phyloP scores from a whole-genome alignment of 495 filamentous ascomycete species.

The Penicillium coprophilum region DNA sequence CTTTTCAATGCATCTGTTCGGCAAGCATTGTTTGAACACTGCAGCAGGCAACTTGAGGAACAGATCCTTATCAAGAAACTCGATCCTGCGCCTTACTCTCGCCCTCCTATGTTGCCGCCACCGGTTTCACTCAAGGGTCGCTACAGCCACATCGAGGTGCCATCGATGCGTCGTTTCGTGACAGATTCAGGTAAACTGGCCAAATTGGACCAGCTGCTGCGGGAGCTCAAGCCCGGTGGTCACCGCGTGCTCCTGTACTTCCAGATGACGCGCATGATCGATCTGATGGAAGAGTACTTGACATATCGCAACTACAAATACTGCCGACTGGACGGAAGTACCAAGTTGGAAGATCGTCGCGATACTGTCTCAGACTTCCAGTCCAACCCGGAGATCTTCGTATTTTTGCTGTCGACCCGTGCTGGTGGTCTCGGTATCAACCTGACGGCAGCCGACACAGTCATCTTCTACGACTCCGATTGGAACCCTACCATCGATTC shows the following conservation, averaged over 20 bases:
- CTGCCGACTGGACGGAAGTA: constrained; percentile 92
- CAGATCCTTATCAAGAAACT: constrained; percentile 69
- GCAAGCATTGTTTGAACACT: constrained; percentile 65
- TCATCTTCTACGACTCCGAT: constrained; percentile 99
- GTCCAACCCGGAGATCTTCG: constrained; percentile 84
- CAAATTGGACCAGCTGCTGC: constrained; percentile 83
- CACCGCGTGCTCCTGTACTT: constrained; percentile 99
- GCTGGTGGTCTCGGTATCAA: constrained; percentile 98
- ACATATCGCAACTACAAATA: constrained; percentile 99
- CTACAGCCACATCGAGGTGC: constrained; percentile 88
- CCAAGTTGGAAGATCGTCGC: constrained; percentile 95
- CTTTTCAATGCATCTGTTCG: constrained; percentile 79
- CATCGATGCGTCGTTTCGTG: constrained; percentile 98
- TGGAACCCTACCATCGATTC: constrained; percentile 99
- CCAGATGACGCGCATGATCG: constrained; percentile 99
- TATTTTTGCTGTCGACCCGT: constrained; percentile 93
- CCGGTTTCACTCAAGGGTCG: constrained; percentile 76
- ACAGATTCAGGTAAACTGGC: constrained; percentile 96
- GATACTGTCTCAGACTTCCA: constrained; percentile 98
- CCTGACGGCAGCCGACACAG: constrained; percentile 84
- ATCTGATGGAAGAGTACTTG: constrained; percentile 97
- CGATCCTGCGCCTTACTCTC: constrained; percentile 61
- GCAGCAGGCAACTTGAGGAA: constrained; percentile 65
- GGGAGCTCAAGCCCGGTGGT: constrained; percentile 82
- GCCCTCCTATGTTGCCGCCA: constrained; percentile 62